These are phyloP conservation scores for Sclerotinia sclerotiorum DNA, from an alignment of 2,329 filamentous ascomycete species.

Conservation along the genomic window DNA sequence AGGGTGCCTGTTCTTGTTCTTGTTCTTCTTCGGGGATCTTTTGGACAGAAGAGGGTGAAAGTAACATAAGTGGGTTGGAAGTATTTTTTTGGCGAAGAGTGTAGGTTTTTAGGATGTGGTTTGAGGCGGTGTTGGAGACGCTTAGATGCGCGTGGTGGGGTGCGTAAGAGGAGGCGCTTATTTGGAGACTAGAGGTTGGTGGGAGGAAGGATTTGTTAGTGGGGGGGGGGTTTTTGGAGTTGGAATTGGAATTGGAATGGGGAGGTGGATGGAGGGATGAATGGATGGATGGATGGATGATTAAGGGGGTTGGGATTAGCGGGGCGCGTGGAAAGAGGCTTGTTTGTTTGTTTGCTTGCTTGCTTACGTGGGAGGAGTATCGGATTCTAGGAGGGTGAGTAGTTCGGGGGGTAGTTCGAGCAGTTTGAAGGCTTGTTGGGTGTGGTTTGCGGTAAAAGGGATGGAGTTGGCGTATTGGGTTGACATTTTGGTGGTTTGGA, in stretches of 20 bases:
- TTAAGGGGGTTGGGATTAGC: neutral
- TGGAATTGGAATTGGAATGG: neutral
- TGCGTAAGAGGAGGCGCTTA: slow-evolving; percentile 42
- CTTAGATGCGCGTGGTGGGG: slow-evolving; percentile 26
- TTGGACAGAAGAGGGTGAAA: slow-evolving; percentile 43
- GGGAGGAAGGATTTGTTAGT: slow-evolving; percentile 42
- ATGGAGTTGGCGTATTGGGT: slow-evolving; percentile 45
- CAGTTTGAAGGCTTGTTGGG: slow-evolving; percentile 56
- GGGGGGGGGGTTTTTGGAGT: slow-evolving; percentile 21
- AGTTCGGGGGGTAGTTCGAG: slow-evolving; percentile 63
- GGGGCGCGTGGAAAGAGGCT: slow-evolving; percentile 24
- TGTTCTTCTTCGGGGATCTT: no score
- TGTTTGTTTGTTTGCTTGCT: no score
- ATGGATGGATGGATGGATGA: neutral
- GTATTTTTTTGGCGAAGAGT: slow-evolving; percentile 65
- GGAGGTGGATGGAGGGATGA: neutral
- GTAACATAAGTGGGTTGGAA: slow-evolving; percentile 62
- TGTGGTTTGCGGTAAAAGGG: slow-evolving; percentile 51
- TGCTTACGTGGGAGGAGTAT: slow-evolving; percentile 51
- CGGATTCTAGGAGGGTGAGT: slow-evolving; percentile 54
- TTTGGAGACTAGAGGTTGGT: slow-evolving; percentile 26
- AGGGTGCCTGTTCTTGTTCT: no score
- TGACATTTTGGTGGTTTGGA: slow-evolving; percentile 28
- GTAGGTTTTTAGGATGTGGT: slow-evolving; percentile 50
- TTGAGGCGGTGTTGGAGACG: neutral